Percentiles rank a stretch among this genome's conserved stretches.
Evolutionary conservation across 164 flowering plant genomes (phyloP).

Genomic region (Vitis rotundifolia): DNA sequence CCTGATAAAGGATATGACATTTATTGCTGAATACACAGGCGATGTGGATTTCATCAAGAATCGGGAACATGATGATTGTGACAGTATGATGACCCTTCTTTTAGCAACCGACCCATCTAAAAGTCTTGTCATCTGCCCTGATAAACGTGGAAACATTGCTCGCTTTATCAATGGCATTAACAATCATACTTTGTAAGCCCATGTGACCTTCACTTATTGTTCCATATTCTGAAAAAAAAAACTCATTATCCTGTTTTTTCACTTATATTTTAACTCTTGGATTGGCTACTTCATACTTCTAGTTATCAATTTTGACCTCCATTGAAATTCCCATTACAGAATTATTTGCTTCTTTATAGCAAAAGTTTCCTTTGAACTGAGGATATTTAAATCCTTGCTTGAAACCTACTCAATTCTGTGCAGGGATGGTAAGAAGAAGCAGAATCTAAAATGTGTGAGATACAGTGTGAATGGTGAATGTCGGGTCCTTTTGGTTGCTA

Average conservation of each 20-base stretch:
- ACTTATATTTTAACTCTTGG: neutral
- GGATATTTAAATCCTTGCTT: slow-evolving; percentile 3
- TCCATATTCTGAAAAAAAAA: neutral
- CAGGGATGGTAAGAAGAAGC: slow-evolving; percentile 80
- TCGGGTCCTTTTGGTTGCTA: slow-evolving; percentile 67
- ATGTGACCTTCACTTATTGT: slow-evolving; percentile 1
- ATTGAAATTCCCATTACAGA: neutral
- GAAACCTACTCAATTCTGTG: slow-evolving; percentile 25
- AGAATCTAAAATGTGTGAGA: slow-evolving; percentile 73
- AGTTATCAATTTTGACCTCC: neutral
- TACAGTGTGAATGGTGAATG: slow-evolving; percentile 69
- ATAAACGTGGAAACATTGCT: slow-evolving; percentile 69
- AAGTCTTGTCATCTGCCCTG: slow-evolving; percentile 76
- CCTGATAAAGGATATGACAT: slow-evolving; percentile 64
- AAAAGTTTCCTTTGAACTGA: slow-evolving; percentile 1
- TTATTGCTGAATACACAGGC: slow-evolving; percentile 67
- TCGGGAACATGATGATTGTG: slow-evolving; percentile 73
- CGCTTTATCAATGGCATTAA: slow-evolving; percentile 82
- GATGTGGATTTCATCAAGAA: slow-evolving; percentile 71
- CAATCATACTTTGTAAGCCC: slow-evolving; percentile 66
- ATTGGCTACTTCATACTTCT: neutral
- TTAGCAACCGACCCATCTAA: slow-evolving; percentile 42
- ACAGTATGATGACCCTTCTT: slow-evolving; percentile 82
- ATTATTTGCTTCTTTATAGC: neutral
- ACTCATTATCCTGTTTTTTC: neutral